A percentile compares a stretch with the other conserved stretches of the same genome.
These are phyloP conservation scores for Ceratocystis ficicola DNA, from an alignment of 2,329 filamentous ascomycete genomes.

Conservation along the genomic window DNA sequence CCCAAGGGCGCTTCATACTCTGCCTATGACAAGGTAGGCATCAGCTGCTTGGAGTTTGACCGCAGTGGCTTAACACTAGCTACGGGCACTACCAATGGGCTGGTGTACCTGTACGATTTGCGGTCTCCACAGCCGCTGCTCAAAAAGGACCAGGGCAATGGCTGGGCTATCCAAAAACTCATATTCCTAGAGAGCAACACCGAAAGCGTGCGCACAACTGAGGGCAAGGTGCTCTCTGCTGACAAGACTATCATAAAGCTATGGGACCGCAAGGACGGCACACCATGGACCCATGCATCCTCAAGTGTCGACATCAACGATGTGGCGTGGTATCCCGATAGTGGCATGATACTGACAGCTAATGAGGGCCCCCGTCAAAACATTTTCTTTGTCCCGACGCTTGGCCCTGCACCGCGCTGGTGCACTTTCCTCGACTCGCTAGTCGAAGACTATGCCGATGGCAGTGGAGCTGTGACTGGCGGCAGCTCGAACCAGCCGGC, in stretches of 20 bases:
- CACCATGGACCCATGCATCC: constrained; percentile 90
- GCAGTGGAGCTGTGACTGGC: constrained; percentile 20
- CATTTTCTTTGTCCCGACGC: constrained; percentile 84
- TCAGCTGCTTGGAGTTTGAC: constrained; percentile 81
- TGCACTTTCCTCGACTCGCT: constrained; percentile 94
- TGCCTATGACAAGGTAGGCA: constrained; percentile 53
- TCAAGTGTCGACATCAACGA: constrained; percentile 90
- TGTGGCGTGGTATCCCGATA: constrained; percentile 83
- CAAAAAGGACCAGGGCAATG: constrained; percentile 92
- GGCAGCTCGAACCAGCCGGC: constrained; percentile 36
- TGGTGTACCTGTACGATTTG: constrained; percentile 84
- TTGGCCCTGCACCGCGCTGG: constrained; percentile 89
- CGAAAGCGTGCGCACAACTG: constrained; percentile 63
- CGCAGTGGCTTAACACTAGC: constrained; percentile 72
- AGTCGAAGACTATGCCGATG: constrained; percentile 95
- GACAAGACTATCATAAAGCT: constrained; percentile 97
- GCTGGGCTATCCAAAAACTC: constrained; percentile 80
- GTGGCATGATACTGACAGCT: constrained; percentile 88
- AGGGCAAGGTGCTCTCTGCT: constrained; percentile 78
- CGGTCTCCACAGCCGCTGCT: constrained; percentile 75
- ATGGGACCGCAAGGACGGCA: constrained; percentile 73
- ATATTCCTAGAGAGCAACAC: constrained; percentile 53
- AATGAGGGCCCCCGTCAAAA: constrained; percentile 95
- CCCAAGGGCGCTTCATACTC: constrained; percentile 19
- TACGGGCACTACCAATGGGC: constrained; percentile 74